Evolutionary conservation across 2,329 filamentous ascomycete species (phyloP).

Genomic region (Cryphonectria nitschkei): DNA sequence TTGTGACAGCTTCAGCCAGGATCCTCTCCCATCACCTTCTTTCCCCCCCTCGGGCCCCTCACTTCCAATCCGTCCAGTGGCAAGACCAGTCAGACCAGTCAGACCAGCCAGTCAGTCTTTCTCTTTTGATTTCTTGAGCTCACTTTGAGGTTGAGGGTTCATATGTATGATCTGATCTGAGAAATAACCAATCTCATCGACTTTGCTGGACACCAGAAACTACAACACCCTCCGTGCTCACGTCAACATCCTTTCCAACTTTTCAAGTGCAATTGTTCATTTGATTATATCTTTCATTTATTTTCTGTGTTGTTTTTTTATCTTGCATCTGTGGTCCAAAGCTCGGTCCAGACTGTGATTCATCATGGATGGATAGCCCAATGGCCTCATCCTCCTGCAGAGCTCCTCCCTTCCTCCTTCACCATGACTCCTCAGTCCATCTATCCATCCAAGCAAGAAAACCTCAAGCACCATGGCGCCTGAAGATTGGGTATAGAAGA

Average conservation of each 20-base stretch:
- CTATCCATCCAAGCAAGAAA: constrained; percentile 5
- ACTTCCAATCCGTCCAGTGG: background rate
- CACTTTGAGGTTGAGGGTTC: background rate
- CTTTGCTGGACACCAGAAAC: background rate
- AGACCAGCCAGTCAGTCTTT: background rate
- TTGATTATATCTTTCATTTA: background rate
- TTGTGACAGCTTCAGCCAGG: background rate
- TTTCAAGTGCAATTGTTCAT: background rate
- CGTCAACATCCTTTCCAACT: background rate
- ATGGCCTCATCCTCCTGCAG: background rate
- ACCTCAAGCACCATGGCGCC: constrained; percentile 15
- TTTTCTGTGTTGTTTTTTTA: background rate
- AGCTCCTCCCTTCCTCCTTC: background rate
- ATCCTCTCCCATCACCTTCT: background rate
- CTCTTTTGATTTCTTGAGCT: background rate
- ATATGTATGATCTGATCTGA: background rate
- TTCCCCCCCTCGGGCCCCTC: background rate
- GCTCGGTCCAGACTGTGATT: background rate
- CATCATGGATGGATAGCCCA: background rate
- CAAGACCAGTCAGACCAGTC: background rate
- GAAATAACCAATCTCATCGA: background rate
- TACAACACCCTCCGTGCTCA: background rate
- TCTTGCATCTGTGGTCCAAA: background rate
- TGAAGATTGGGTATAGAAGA: constrained; percentile 25
- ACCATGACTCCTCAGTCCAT: background rate